Base-by-base conservation (phyloP, 768 basidiomycete species). In the Leccinum disarticulatum region DNA sequence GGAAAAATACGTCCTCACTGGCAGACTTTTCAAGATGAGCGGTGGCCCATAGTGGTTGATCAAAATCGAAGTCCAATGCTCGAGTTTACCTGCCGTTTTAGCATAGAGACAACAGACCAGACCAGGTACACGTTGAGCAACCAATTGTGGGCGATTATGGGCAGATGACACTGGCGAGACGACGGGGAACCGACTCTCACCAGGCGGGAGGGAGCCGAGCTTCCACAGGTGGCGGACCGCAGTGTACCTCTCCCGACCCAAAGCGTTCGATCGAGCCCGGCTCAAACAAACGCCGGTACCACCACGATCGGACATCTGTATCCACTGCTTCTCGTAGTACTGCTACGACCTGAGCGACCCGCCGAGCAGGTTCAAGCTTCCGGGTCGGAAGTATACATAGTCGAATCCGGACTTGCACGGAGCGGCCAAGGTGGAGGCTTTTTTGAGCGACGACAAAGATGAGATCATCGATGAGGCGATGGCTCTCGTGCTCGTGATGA, bases 301-400 rank as follows among this genome's bases (percentile, higher is more conserved):
- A 6, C 30, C 66, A 6, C 78, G 82, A n/a, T 84, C 84, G 14
- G 61, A 70, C 6, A 47, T 78, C 75, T 80, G 87, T 56, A 80
- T 86, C 3, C 79, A 77, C 41, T 93, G 91, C 65, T 76, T 94
- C 64, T 62, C 74, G 49, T 82, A 80, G 63, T 86, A 85, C 59
- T 86, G 84, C 58, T 85, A 76, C 64, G 77, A 84, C 65, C 80
- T 81, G 15, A 64, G 22, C 84, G 83, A 67, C 88, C 92, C 70
- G 84, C 86, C 70, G 68, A 84, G 70, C 70, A 86, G 73, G 72
- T 73, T 70, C 31, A 68, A 64, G 54, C 54, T 82, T 1, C 73
- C 76, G 0, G 62, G 64, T 3, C 68, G 87, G 56, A 74, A 80
- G 53, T 72, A 76, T 2, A 54, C 43, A 0, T 87, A 86, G 64